Evolutionary conservation across 176 grass and related monocot species (phyloP).

Genomic region (Hordeum marinum): DNA sequence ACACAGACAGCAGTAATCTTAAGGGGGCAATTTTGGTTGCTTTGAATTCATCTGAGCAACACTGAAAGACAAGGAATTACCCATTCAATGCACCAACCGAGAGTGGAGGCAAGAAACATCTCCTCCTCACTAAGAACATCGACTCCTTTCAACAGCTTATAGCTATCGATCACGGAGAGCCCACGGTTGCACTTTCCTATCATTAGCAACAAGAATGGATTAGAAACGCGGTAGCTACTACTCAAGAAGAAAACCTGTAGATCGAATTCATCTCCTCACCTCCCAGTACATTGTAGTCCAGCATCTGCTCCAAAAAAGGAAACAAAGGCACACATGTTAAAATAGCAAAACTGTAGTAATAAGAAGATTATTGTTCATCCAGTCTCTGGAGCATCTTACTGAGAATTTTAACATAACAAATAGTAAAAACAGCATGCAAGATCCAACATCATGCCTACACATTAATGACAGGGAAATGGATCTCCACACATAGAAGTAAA

Average conservation of each 20-base stretch:
- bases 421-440: not conserved
- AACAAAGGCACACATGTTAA: not conserved
- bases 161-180: conserved; percentile 84
- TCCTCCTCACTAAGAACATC: conserved; percentile 59
- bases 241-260: not conserved
- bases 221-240: not conserved
- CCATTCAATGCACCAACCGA: conserved; percentile 99
- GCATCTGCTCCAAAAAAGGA: conserved; percentile 41
- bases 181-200: conserved; percentile 79
- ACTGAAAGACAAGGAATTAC: conserved; percentile 20
- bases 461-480: not conserved
- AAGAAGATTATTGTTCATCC: not conserved
- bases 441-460: not conserved
- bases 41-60: not conserved
- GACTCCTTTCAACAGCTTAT: conserved; percentile 68
- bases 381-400: not conserved
- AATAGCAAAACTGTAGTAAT: not conserved
- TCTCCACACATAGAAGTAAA: not conserved
- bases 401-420: not conserved
- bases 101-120: conserved; percentile 61
- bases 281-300: conserved; percentile 75
- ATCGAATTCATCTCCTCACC: conserved; percentile 32
- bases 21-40: conserved; percentile 21
- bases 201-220: not conserved
- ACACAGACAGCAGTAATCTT: conserved; percentile 7